Conservation (phyloP, 2,329 filamentous ascomycete genomes). For the Xylaria sp. region DNA sequence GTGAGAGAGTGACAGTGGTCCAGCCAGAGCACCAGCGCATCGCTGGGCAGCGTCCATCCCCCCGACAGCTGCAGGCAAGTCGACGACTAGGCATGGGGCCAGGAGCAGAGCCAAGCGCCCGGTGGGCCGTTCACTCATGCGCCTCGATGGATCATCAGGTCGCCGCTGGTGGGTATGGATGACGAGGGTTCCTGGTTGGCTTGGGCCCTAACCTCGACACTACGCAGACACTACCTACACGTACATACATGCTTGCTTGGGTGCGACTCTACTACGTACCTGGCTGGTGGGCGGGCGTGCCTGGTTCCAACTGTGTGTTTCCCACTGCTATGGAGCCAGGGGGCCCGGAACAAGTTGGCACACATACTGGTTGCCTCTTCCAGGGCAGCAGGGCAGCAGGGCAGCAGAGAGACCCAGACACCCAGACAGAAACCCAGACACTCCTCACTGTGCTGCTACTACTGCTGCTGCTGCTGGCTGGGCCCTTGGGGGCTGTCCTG, state of each 20-base stretch:
- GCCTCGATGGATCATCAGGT: constrained; percentile 36
- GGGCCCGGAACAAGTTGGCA: constrained; percentile 34
- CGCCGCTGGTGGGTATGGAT: constrained; percentile 28
- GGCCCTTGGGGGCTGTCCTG: constrained; percentile 22
- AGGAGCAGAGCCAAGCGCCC: constrained; percentile 36
- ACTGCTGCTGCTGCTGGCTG: no score
- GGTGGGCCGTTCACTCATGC: constrained; percentile 36
- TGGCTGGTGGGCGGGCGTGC: constrained; percentile 21
- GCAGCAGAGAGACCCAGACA: neutral
- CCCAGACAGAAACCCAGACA: neutral
- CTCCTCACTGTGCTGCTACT: constrained; percentile 29
- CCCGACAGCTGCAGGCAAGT: constrained; percentile 35
- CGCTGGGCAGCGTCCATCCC: constrained; percentile 31
- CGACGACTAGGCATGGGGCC: constrained; percentile 31
- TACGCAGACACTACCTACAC: no score
- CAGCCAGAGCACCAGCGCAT: constrained; percentile 33
- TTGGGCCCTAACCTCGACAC: constrained; percentile 17
- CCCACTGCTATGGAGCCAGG: constrained; percentile 38
- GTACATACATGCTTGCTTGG: no score
- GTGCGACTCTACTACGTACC: neutral
- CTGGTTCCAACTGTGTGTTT: constrained; percentile 42
- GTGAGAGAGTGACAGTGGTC: constrained; percentile 33
- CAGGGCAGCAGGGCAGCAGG: constrained; percentile 2
- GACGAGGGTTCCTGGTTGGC: constrained; percentile 30
- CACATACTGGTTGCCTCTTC: constrained; percentile 36